These are phyloP conservation scores for Aureobasidium sp. DNA, from an alignment of 2,329 filamentous ascomycete species.

Conservation along the genomic window DNA sequence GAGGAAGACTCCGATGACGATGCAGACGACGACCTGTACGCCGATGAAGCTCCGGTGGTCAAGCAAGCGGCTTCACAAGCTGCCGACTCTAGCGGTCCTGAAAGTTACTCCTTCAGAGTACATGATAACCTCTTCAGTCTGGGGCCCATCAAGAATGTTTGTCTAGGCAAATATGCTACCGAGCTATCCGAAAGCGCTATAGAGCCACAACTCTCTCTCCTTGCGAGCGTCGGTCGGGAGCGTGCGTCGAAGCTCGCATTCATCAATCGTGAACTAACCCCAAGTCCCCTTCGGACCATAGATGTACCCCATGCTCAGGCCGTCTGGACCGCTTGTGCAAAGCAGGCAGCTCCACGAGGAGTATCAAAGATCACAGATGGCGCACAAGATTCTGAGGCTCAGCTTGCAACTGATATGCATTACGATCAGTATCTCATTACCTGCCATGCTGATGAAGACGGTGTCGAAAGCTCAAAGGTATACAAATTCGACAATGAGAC, in stretches of 20 bases:
- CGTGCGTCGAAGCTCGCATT: conserved; percentile 62
- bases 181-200: conserved; percentile 24
- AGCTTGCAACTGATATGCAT: conserved; percentile 44
- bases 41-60: conserved; percentile 42
- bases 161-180: conserved; percentile 50
- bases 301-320: conserved; percentile 65
- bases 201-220: conserved; percentile 38
- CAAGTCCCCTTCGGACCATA: conserved; percentile 60
- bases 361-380: conserved; percentile 34
- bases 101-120: conserved; percentile 63
- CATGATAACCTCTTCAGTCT: conserved; percentile 72
- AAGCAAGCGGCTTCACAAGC: conserved; percentile 29
- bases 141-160: conserved; percentile 68
- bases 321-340: conserved; percentile 64
- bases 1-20: conserved; percentile 52
- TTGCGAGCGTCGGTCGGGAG: conserved; percentile 54
- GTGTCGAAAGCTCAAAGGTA: conserved; percentile 68
- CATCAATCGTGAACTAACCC: conserved; percentile 69
- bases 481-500: conserved; percentile 47
- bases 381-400: conserved; percentile 32
- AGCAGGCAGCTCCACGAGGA: conserved; percentile 27
- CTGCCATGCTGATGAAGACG: conserved; percentile 56
- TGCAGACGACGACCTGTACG: conserved; percentile 55
- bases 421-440: conserved; percentile 78
- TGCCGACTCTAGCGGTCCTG: conserved; percentile 40